Base-by-base conservation (phyloP, 192 early-diverging fungal species). In the Gaertneriomyces semiglobifer region DNA sequence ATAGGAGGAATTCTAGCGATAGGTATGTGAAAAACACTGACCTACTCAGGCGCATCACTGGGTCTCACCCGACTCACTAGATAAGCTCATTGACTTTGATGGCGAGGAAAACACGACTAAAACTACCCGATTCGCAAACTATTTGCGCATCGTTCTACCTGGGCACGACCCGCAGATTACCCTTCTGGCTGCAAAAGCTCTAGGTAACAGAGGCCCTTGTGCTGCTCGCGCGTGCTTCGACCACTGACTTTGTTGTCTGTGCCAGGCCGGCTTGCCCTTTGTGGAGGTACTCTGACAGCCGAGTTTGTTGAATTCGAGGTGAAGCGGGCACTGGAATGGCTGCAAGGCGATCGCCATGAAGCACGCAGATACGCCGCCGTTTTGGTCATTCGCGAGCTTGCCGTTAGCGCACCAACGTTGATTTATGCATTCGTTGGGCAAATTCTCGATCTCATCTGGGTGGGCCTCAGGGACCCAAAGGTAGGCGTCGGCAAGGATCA, bases 301-400 rank as follows among this genome's bases (percentile, higher is more conserved):
- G 90, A 92, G 64, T 86, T 91, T 57, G 92, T 92, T 7, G 91
- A 92, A 60, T 87, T 88, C 63, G 89, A 93, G 70, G 87, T 92
- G 10, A 88, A 91, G 68, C 76, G 89, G 54, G 90, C 90, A 4
- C 63, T 93, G 60, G 92, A 93, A 72, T 92, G 89, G 88, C 75
- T 93, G 50, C 89, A 91, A 76, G 88, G 88, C 44, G 90, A 92
- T 53, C 77, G 89, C n/a, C 80, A 89, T 43, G 93, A 95, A 65
- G 77, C 81, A 3, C 66, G 88, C 54, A 74, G 92, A 43, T 89
- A 90, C 77, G 89, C 92, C 3, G 89, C 91, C 55, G 91, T 92
- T 0, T 70, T 93, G 6, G 87, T 95, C 6, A 66, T 95, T 5
- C 69, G 80, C 10, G 89, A 91, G 63, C 78, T 95, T 4, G 84